Evolutionary conservation across 2,329 filamentous ascomycete genomes (phyloP), one percentile per base, ranked within the genome.

Genomic region (Hypocreales sp.): DNA sequence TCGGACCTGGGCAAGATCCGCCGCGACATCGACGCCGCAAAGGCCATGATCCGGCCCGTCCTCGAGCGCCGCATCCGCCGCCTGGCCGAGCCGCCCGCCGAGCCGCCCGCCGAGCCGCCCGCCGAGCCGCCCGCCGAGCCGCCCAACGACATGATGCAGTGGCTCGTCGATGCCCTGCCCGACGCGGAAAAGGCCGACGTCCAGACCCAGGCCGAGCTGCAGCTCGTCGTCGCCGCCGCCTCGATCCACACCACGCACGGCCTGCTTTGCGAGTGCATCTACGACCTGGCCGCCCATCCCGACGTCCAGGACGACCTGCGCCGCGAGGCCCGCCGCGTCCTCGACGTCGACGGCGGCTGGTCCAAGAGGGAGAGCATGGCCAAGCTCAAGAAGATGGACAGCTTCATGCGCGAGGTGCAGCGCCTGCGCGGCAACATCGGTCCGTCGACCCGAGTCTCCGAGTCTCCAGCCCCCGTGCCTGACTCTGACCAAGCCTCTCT

Each of bases 301-400:
- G 60, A 66, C 12, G 50, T 58, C 5, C 56, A 67, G 27, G 48
- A 58, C 12, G 55, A 58, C 29, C 41, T 71, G 29, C 50, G 63
- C 3, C 49, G 60, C 15, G 66, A 71, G 38, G 64, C 60, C 1
- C 39, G 46, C 15, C 44, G 48, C 1, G 49, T 61, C 5, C 40
- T 65, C 12, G 44, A 50, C 17, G 45, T 50, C 3, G 56, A 60
- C 6, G 49, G 51, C 4, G 53, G 50, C 7, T 60, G 55, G 55
- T 38, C 42, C 8, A 48, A 37, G 27, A 62, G 59, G 38, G 53
- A 56, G 32, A 56, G 46, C 32, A 52, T 61, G 48, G 38, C 46
- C 15, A 58, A 51, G 33, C 44, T 63, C 22, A 53, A 53, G 40
- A 61, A 60, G 43, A 37, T 61, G 37, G 59, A 63, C 38, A 61